A percentile compares a stretch with the other conserved stretches of the same genome.
Conservation (phyloP, 176 grass and related monocot species). For the Eleusine coracana region DNA sequence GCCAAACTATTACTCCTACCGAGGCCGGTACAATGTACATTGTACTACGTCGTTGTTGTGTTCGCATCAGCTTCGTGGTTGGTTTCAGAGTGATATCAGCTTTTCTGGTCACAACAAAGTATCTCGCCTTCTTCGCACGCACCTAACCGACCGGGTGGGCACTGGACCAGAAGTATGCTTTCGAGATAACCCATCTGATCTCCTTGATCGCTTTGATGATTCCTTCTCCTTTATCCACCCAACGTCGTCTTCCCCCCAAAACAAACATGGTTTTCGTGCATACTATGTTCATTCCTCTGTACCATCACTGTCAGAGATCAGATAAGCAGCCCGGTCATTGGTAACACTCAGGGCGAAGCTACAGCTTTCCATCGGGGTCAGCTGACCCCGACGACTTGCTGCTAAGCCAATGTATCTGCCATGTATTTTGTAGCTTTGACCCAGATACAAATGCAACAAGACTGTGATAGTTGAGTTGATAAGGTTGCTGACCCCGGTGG, state of each 20-base stretch:
- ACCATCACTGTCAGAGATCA: background rate
- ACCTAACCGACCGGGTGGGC: background rate
- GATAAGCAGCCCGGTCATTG: background rate
- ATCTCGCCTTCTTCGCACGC: background rate
- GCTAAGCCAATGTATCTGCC: too few relatives aligned
- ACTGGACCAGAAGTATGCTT: slow-evolving; percentile 16
- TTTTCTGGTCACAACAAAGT: slow-evolving; percentile 20
- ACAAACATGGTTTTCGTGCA: slow-evolving; percentile 23
- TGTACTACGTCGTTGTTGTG: background rate
- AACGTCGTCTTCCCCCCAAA: background rate
- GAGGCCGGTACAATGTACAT: too few relatives aligned
- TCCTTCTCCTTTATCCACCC: background rate
- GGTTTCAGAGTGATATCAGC: slow-evolving; percentile 2
- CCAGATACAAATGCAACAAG: too few relatives aligned
- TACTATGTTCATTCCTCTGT: slow-evolving; percentile 10
- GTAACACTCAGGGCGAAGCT: background rate
- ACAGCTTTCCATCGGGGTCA: too few relatives aligned
- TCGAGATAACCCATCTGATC: slow-evolving; percentile 16
- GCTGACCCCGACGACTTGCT: too few relatives aligned
- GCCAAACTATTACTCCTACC: too few relatives aligned
- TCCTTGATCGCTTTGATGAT: slow-evolving; percentile 18
- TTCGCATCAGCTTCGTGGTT: background rate
- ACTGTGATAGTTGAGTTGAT: too few relatives aligned
- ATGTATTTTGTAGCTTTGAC: too few relatives aligned
- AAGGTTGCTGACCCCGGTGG: too few relatives aligned